A percentile compares a stretch with the other conserved stretches of the same genome.
phyloP scores from a whole-genome alignment of 306 rosid species.

The Luffa aegyptiaca region DNA sequence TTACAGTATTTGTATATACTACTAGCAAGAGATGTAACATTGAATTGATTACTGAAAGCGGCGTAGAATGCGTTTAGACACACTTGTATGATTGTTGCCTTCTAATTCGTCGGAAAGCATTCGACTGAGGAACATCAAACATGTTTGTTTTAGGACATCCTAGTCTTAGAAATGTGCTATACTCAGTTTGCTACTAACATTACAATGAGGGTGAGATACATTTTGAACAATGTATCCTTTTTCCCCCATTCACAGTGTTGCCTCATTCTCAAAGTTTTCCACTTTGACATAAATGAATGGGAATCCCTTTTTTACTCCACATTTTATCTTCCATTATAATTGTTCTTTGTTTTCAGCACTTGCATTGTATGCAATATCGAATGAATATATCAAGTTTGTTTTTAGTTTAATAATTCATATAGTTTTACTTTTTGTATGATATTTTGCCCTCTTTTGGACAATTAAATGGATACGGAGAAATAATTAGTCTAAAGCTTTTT shows the following conservation, averaged over 20 bases:
- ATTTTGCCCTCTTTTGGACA: not conserved
- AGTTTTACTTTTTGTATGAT: not conserved
- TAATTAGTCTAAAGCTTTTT: too few relatives aligned
- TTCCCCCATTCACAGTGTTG: not conserved
- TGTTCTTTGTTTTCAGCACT: not conserved
- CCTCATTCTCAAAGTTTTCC: not conserved
- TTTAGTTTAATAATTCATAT: too few relatives aligned
- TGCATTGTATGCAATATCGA: not conserved
- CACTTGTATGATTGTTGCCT: conserved; percentile 14
- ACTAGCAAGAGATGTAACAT: conserved; percentile 51
- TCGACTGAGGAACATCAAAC: conserved; percentile 5
- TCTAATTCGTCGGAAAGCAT: conserved; percentile 4
- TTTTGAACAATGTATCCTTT: not conserved
- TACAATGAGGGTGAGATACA: not conserved
- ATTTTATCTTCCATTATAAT: too few relatives aligned
- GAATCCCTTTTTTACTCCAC: not conserved
- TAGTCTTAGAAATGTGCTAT: conserved; percentile 1
- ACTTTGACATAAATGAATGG: conserved; percentile 3
- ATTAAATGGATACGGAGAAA: too few relatives aligned
- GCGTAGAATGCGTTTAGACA: conserved; percentile 33
- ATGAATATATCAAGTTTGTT: not conserved
- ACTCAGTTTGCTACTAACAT: conserved; percentile 3
- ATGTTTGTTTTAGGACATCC: conserved; percentile 17
- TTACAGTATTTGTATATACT: conserved; percentile 43
- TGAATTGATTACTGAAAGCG: conserved; percentile 48